Evolutionary conservation across 306 rosid genomes (phyloP).

Genomic region (Trifolium subterraneum): DNA sequence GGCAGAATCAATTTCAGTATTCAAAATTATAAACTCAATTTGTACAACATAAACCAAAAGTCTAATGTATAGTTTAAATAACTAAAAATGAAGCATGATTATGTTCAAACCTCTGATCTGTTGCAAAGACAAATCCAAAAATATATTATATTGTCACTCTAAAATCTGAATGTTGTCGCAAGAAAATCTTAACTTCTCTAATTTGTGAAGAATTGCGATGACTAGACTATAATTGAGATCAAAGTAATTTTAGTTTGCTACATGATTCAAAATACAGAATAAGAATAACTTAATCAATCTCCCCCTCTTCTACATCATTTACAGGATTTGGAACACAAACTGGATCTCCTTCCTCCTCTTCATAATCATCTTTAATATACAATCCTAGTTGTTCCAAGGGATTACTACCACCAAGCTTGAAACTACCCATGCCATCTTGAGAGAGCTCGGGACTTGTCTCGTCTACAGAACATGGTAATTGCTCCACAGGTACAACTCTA

Average conservation of each 20-base stretch:
- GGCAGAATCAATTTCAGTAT: background rate
- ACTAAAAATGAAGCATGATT: background rate
- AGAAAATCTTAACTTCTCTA: slow-evolving; percentile 12
- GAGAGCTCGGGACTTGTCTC: slow-evolving; percentile 70
- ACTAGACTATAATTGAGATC: slow-evolving; percentile 14
- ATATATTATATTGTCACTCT: background rate
- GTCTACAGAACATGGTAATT: slow-evolving; percentile 59
- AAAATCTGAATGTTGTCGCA: slow-evolving; percentile 12
- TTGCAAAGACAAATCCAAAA: slow-evolving; percentile 20
- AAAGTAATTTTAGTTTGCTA: slow-evolving; percentile 33
- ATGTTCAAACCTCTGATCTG: slow-evolving; percentile 4
- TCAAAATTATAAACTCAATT: background rate
- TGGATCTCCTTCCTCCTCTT: slow-evolving; percentile 71
- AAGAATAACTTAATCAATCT: slow-evolving; percentile 56
- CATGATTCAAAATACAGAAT: slow-evolving; percentile 34
- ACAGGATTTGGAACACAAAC: slow-evolving; percentile 47
- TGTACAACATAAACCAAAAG: slow-evolving; percentile 16
- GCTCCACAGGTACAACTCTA: slow-evolving; percentile 58
- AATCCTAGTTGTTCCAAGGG: slow-evolving; percentile 82
- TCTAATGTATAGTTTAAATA: background rate
- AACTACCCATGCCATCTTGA: slow-evolving; percentile 64
- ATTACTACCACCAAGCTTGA: slow-evolving; percentile 65
- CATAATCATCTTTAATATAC: slow-evolving; percentile 73
- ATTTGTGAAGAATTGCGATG: slow-evolving; percentile 12
- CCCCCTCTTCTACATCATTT: slow-evolving; percentile 83